A percentile compares a stretch with the other conserved stretches of the same genome.
Evolutionary conservation across 331 rosid species (phyloP).

Genomic region (Telfairia occidentalis): DNA sequence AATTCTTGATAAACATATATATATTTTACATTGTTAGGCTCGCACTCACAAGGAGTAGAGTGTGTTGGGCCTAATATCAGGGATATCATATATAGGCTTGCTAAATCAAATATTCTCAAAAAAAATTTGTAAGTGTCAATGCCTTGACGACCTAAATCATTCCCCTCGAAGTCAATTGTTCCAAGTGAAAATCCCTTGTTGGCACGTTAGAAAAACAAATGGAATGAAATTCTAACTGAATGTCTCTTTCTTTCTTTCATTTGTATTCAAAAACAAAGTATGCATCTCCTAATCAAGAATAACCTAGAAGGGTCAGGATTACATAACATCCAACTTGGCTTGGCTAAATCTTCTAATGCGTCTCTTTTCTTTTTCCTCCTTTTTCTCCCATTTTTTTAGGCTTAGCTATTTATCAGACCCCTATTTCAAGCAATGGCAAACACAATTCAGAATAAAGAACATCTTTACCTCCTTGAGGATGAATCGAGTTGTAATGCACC

Average conservation of each 20-base stretch:
- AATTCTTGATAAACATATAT: neutral
- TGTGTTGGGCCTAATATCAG: neutral
- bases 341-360: neutral
- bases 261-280: neutral
- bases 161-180: neutral
- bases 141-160: neutral
- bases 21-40: neutral
- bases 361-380: neutral
- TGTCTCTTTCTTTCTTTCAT: neutral
- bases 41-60: neutral
- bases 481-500: conserved; percentile 83
- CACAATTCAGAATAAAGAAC: neutral
- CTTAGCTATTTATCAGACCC: neutral
- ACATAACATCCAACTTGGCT: neutral
- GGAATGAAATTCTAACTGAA: neutral
- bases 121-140: neutral
- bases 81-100: neutral
- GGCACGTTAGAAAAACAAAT: neutral
- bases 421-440: neutral
- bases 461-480: conserved; percentile 67
- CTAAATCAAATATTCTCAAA: neutral
- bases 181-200: neutral
- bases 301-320: neutral
- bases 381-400: neutral
- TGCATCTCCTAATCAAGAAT: neutral